These are phyloP conservation scores for Puccinia horiana DNA, from an alignment of 1,284 basidiomycete species.

Conservation along the genomic window DNA sequence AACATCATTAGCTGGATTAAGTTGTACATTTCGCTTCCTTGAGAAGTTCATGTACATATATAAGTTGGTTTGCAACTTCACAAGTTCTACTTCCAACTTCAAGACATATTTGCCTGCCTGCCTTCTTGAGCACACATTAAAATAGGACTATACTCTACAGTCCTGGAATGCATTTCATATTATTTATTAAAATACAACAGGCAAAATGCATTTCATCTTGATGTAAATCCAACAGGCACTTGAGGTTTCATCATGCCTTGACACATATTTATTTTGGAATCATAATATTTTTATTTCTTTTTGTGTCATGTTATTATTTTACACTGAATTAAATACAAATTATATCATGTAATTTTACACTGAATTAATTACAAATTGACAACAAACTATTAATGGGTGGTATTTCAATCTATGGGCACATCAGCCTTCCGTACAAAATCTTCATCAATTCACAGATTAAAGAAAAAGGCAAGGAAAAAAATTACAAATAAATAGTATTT, in stretches of 20 bases:
- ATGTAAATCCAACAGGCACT: neutral
- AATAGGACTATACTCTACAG: neutral
- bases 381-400: neutral
- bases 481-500: no score
- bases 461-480: neutral
- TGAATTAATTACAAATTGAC: neutral
- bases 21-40: neutral
- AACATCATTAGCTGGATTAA: neutral
- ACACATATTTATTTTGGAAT: no score
- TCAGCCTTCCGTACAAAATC: neutral
- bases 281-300: no score
- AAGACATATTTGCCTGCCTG: neutral
- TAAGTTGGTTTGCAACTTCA: neutral
- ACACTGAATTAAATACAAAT: no score
- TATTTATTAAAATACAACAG: no score
- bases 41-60: neutral
- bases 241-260: neutral
- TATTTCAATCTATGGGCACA: neutral
- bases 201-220: neutral
- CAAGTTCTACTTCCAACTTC: neutral
- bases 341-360: neutral
- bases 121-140: neutral
- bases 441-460: neutral
- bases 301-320: neutral
- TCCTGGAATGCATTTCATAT: neutral